These are phyloP conservation scores for Daucus carota DNA, from an alignment of 129 eudicot species.

Conservation along the genomic window DH1_v3.0 NC_030382.2:12404501-12405000, in stretches of 20 bases:
- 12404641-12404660: background rate
- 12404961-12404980: no score
- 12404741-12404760: background rate
- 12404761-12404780: no score
- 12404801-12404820: no score
- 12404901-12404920: no score
- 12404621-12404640: background rate
- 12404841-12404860: no score
- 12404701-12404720: background rate
- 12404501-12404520: background rate
- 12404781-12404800: no score
- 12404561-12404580: background rate
- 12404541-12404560: background rate
- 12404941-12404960: no score
- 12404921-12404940: no score
- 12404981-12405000: no score
- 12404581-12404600: background rate
- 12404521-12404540: slow-evolving; percentile 1
- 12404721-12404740: slow-evolving; percentile 9
- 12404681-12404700: background rate
- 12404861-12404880: no score
- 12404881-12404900: no score
- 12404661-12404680: background rate
- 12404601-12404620: slow-evolving; percentile 1
- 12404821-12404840: no score